These are phyloP conservation scores for Penicillium cataractarum DNA, from an alignment of 495 filamentous ascomycete species.

Conservation along the genomic window DNA sequence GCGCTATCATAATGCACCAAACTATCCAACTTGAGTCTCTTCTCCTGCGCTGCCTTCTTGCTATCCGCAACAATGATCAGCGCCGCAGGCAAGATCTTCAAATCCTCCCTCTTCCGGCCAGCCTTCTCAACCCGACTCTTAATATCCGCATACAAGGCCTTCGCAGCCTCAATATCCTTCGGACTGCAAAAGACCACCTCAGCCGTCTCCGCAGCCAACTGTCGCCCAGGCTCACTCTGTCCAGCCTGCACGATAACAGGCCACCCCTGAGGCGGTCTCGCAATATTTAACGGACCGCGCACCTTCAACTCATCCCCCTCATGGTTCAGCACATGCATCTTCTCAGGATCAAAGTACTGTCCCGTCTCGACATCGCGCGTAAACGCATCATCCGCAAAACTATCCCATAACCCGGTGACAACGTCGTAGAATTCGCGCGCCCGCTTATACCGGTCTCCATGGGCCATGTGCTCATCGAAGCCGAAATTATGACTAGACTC, in stretches of 20 bases:
- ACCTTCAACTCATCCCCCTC: slow-evolving; percentile 51
- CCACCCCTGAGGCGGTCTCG: slow-evolving; percentile 57
- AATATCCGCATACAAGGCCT: slow-evolving; percentile 56
- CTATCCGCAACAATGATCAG: slow-evolving; percentile 49
- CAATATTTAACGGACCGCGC: slow-evolving; percentile 56
- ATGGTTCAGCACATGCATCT: slow-evolving; percentile 54
- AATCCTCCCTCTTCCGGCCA: slow-evolving; percentile 44
- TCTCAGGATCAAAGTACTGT: slow-evolving; percentile 51
- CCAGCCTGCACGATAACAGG: slow-evolving; percentile 61
- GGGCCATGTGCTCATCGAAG: slow-evolving; percentile 40
- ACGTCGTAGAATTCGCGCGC: slow-evolving; percentile 45
- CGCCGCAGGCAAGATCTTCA: slow-evolving; percentile 59
- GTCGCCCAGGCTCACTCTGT: slow-evolving; percentile 55
- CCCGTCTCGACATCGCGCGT: slow-evolving; percentile 50
- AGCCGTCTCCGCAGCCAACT: slow-evolving; percentile 58
- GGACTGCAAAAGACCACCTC: slow-evolving; percentile 56
- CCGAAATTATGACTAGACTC: slow-evolving; percentile 43
- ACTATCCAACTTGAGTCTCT: slow-evolving; percentile 53
- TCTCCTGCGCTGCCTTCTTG: slow-evolving; percentile 51
- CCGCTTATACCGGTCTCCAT: slow-evolving; percentile 42
- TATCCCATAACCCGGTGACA: slow-evolving; percentile 52
- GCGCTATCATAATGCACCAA: slow-evolving; percentile 59
- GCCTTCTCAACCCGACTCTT: slow-evolving; percentile 49
- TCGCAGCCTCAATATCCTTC: slow-evolving; percentile 45
- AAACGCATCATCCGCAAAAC: slow-evolving; percentile 59